Evolutionary conservation across 108 stramenopile species (phyloP).

Genomic region (Chaetoceros tenuissimus): DNA sequence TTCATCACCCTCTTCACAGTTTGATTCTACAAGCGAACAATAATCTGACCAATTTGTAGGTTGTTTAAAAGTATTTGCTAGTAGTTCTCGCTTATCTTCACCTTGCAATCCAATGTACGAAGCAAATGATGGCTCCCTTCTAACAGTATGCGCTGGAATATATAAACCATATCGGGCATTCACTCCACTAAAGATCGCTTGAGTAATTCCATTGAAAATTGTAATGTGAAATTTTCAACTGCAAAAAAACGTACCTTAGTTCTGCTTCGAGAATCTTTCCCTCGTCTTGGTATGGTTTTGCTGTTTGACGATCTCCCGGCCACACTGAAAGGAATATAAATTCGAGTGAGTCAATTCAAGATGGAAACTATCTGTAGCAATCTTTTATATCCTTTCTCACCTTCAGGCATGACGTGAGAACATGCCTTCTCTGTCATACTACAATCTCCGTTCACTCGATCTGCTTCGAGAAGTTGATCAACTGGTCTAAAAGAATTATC

Average conservation of each 20-base stretch:
- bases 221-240: too few species aligned
- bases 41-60: constrained; percentile 36
- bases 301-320: constrained; percentile 5
- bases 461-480: too few species aligned
- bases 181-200: too few species aligned
- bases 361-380: too few species aligned
- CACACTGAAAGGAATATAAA: too few species aligned
- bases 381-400: too few species aligned
- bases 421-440: too few species aligned
- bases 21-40: constrained; percentile 15
- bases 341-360: too few species aligned
- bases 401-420: constrained; percentile 24
- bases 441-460: too few species aligned
- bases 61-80: constrained; percentile 27
- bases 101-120: constrained; percentile 26
- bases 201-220: too few species aligned
- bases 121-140: constrained; percentile 17
- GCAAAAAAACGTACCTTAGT: constrained; percentile 15
- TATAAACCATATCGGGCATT: constrained; percentile 26
- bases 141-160: constrained; percentile 17
- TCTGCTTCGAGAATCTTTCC: constrained; percentile 13
- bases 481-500: too few species aligned
- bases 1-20: constrained; percentile 7
- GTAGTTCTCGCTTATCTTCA: constrained; percentile 17
- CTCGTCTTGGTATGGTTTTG: not conserved